Evolutionary conservation across 495 filamentous ascomycete species (phyloP), one percentile per base, ranked within the genome.

Genomic region (Chaetomidium leptoderma): DNA sequence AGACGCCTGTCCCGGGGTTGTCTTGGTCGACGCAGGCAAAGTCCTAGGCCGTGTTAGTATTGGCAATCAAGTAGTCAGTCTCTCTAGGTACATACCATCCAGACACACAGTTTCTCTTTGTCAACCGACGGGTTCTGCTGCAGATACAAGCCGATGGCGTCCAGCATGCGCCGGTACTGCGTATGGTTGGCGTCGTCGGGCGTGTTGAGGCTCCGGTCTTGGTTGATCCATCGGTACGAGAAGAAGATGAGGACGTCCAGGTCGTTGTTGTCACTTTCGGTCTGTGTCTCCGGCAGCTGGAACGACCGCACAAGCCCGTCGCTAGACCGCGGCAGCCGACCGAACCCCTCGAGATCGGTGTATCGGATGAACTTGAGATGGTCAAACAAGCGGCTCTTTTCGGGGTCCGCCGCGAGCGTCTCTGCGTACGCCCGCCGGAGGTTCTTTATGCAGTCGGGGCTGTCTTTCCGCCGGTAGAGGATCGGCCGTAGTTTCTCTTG

Each of bases 141-240:
- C 1, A 42, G 17, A 42, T 23, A 42, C 39, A 21, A 5, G 4
- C 23, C 39, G 17, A 17, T 17, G 19, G 39, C 39, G 19, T 42
- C 6, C 17, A 42, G 6, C 39, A 42, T 23, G 6, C 39, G 39
- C 39, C n/a, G 39, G 39, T 42, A 42, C 54, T 64, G 66, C 29
- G 64, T 66, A 16, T 59, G 39, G 2, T 36, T 19, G 9, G 51
- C 33, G 30, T 68, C 66, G 48, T 66, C 66, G 1, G 63, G 60
- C 13, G 48, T 46, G 21, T 53, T 32, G 40, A 30, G 29, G n/a
- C 23, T 42, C 9, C 30, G 11, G 26, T 64, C 55, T 23, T 53
- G 17, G 46, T 63, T 61, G 7, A 60, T 56, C 66, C 66, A 68
- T 9, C 63, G 49, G 17, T 68, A 68, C 2, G 66, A 68, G 39